These are phyloP conservation scores for Populus tomentosa DNA, from an alignment of 441 rosid species.

Conservation along the genomic window DNA sequence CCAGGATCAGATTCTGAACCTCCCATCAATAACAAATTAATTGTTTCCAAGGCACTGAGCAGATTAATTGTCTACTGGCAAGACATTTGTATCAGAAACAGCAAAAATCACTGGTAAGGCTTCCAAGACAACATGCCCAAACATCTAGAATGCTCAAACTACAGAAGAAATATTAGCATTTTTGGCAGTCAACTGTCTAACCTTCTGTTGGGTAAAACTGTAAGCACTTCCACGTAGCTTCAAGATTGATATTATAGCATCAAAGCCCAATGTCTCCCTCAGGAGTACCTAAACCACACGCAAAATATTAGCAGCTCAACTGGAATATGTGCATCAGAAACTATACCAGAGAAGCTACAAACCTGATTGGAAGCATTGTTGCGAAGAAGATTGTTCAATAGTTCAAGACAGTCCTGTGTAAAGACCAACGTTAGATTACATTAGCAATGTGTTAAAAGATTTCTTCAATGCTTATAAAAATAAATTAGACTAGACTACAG, in stretches of 20 bases:
- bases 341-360: slow-evolving; percentile 15
- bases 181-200: slow-evolving; percentile 47
- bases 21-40: slow-evolving; percentile 75
- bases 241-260: slow-evolving; percentile 65
- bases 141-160: slow-evolving; percentile 6
- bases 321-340: not conserved
- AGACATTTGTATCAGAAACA: slow-evolving; percentile 40
- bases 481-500: slow-evolving; percentile 6
- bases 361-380: slow-evolving; percentile 91
- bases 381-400: slow-evolving; percentile 90
- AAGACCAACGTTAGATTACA: slow-evolving; percentile 1
- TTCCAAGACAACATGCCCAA: slow-evolving; percentile 14
- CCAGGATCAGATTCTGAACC: slow-evolving; percentile 63
- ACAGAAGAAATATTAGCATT: not conserved
- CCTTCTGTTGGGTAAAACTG: slow-evolving; percentile 96
- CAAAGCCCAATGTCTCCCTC: slow-evolving; percentile 93
- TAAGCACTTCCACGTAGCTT: slow-evolving; percentile 75
- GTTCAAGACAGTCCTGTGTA: slow-evolving; percentile 83
- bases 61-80: slow-evolving; percentile 97
- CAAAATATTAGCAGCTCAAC: slow-evolving; percentile 27
- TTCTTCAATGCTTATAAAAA: slow-evolving; percentile 8
- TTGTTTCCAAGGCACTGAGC: slow-evolving; percentile 80
- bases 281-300: slow-evolving; percentile 54
- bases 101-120: slow-evolving; percentile 43
- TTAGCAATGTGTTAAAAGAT: slow-evolving; percentile 4